Base-by-base conservation (phyloP, 306 rosid species). In the Castanospermum australe region DNA sequence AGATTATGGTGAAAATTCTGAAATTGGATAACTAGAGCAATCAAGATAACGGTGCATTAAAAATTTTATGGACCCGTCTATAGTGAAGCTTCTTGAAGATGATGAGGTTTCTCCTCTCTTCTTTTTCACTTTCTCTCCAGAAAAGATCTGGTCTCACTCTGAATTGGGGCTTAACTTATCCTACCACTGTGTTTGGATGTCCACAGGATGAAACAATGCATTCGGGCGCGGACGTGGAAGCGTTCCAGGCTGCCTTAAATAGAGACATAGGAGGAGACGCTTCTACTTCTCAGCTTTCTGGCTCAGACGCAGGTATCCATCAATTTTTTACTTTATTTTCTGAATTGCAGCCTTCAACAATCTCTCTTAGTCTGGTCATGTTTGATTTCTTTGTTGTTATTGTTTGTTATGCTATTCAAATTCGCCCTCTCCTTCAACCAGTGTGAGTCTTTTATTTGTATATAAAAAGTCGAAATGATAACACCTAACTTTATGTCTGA, bases 41-140 rank as follows among this genome's bases (percentile, higher is more conserved):
- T 36, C 13, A 21, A 61, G 79, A 45, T 33, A 45, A 45, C 52
- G 15, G 61, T 56, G 48, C 24, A 12, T 57, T n/a, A 48, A 21
- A 77, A 71, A 24, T 59, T 55, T 50, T 45, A 93, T 93, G 98
- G 98, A 93, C 79, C 97, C 94, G 6, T 92, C 96, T 22, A 90
- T 94, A 70, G 87, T 94, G 89, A 92, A 94, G 89, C 94, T 94
- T 69, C 89, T 94, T 54, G 98, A 94, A 71, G 98, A 94, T 71
- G 98, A 92, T 4, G 98, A 94, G 94, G 97, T 74, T 76, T 59
- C 5, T 61, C 22, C 73, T 79, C 66, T 60, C 63, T 20, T 47
- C 30, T 71, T 47, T 78, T 56, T 52, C n/a, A 68, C 25, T 60
- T 38, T 70, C 13, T 51, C 30, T 71, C 25, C n/a, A 28, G 14